These are phyloP conservation scores for Cytidiella melzeri DNA, from an alignment of 768 basidiomycete genomes.

Conservation along the genomic window DNA sequence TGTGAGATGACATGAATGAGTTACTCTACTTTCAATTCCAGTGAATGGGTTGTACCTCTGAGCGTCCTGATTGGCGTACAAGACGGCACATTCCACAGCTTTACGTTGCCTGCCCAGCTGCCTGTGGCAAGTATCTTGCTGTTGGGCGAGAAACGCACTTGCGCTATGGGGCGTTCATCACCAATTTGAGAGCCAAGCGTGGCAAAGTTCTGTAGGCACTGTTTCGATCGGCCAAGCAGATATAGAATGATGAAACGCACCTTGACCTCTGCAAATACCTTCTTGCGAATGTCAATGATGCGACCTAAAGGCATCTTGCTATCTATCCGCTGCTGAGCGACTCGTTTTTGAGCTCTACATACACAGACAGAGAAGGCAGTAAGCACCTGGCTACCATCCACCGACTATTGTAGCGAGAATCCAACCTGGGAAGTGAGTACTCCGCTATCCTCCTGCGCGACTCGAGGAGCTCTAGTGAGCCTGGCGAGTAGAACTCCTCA, in stretches of 20 bases:
- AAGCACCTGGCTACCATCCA: constrained; percentile 70
- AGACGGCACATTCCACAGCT: constrained; percentile 91
- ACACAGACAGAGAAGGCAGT: constrained; percentile 40
- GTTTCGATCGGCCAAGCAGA: neutral
- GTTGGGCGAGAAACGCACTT: constrained; percentile 93
- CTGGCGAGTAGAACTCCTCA: constrained; percentile 95
- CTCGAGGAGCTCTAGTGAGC: constrained; percentile 80
- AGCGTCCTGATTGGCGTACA: constrained; percentile 75
- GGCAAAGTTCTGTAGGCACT: constrained; percentile 58
- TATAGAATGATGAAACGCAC: constrained; percentile 36
- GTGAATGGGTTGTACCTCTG: constrained; percentile 45
- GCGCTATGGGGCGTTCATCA: constrained; percentile 90
- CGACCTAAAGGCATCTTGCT: constrained; percentile 80
- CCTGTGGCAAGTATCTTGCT: constrained; percentile 84
- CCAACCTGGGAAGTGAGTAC: constrained; percentile 92
- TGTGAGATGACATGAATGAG: constrained; percentile 24
- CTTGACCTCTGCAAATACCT: constrained; percentile 84
- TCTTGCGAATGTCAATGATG: constrained; percentile 90
- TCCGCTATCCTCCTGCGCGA: constrained; percentile 84
- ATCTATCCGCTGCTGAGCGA: constrained; percentile 90
- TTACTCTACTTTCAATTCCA: neutral
- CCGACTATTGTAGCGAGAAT: constrained; percentile 49
- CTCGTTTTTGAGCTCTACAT: constrained; percentile 90
- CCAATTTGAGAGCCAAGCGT: constrained; percentile 98
- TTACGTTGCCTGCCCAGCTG: constrained; percentile 94